Conservation (phyloP, 1,284 basidiomycete species). For the Moniliella sp. region DNA sequence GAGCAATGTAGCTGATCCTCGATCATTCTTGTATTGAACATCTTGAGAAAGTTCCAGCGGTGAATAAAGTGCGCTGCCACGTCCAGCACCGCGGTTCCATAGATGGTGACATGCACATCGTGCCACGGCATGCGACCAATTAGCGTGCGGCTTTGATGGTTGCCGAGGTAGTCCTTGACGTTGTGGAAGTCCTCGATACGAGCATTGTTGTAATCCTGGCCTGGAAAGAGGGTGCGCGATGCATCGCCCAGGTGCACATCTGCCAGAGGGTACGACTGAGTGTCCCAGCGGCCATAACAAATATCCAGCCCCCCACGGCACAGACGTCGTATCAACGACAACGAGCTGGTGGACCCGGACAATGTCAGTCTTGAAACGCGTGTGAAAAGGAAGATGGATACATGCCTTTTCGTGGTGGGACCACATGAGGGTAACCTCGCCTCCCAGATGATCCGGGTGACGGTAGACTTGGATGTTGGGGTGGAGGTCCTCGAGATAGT, state of each 20-base stretch:
- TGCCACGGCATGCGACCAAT: conserved; percentile 35
- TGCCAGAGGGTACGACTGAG: conserved; percentile 5
- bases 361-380: too few species aligned
- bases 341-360: too few species aligned
- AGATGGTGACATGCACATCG: conserved; percentile 47
- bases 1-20: too few species aligned
- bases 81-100: conserved; percentile 62
- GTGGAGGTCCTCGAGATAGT: conserved; percentile 56
- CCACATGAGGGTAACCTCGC: conserved; percentile 6
- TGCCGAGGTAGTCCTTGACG: conserved; percentile 59
- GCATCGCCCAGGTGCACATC: too few species aligned
- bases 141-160: conserved; percentile 50
- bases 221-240: conserved; percentile 64
- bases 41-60: conserved; percentile 45
- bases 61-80: conserved; percentile 75
- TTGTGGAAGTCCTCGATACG: conserved; percentile 14
- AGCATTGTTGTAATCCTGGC: conserved; percentile 63
- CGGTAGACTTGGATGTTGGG: conserved; percentile 60
- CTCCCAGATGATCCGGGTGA: conserved; percentile 28
- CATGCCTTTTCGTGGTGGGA: conserved; percentile 39
- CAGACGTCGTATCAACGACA: conserved; percentile 52
- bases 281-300: conserved; percentile 83
- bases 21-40: too few species aligned
- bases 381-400: background rate
- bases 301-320: conserved; percentile 62